Conservation (phyloP, 495 filamentous ascomycete genomes). For the Stereocaulon alpinum region DNA sequence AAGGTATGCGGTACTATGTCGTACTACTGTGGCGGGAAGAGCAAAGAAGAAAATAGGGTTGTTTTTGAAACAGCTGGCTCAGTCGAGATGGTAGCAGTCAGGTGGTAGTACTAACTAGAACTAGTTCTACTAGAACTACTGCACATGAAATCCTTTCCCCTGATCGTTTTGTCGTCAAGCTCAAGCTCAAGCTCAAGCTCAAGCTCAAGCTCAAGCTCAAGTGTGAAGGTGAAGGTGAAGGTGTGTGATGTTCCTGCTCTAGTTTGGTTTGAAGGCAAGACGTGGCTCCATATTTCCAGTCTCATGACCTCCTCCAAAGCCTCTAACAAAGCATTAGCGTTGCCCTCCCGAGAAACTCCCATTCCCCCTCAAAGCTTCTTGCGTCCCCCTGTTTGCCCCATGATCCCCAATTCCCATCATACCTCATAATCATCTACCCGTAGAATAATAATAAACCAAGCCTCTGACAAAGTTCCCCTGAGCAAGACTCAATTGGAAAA, state of each 20-base stretch:
- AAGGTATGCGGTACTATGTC: too few relatives aligned
- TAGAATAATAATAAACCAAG: background rate
- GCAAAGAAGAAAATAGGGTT: background rate
- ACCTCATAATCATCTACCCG: background rate
- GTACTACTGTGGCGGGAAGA: background rate
- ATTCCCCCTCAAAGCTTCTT: conserved; percentile 11
- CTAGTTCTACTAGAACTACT: too few relatives aligned
- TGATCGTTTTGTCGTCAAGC: background rate
- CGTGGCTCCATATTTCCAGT: conserved; percentile 4
- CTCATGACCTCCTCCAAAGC: conserved; percentile 7
- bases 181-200: conserved; percentile 1
- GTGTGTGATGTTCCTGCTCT: conserved; percentile 7
- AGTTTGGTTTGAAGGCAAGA: conserved; percentile 11
- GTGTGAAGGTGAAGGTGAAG: background rate
- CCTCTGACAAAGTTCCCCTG: conserved; percentile 2
- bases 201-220: conserved; percentile 3
- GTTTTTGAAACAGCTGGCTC: background rate
- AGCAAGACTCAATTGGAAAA: background rate
- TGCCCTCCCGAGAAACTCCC: conserved; percentile 7
- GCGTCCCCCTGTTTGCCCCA: background rate
- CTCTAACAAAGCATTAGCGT: conserved; percentile 13
- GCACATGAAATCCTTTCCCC: background rate
- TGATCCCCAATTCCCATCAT: background rate
- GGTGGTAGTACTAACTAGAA: too few relatives aligned
- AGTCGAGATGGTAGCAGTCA: background rate